Evolutionary conservation across 345 rosid species (phyloP).

Genomic region (Viola odorata): DNA sequence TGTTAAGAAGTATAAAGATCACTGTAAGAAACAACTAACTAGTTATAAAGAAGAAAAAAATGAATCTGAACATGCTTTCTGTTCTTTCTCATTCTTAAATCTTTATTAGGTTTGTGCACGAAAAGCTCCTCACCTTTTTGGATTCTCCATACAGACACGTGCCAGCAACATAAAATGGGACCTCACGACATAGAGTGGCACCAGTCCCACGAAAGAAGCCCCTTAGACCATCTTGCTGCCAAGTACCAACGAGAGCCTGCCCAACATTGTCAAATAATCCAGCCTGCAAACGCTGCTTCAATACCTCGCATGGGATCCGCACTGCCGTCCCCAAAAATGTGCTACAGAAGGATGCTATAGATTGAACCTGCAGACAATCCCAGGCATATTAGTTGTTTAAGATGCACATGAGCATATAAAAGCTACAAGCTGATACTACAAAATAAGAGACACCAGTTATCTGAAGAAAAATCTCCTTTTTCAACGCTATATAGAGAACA

Average conservation of each 20-base stretch:
- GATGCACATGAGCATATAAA: neutral
- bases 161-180: constrained; percentile 95
- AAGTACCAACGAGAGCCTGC: constrained; percentile 82
- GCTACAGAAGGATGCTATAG: constrained; percentile 89
- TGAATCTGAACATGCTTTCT: no score
- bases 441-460: no score
- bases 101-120: no score
- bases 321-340: constrained; percentile 90
- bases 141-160: constrained; percentile 89
- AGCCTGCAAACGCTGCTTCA: constrained; percentile 96
- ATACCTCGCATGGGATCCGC: constrained; percentile 93
- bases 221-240: constrained; percentile 85
- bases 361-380: constrained; percentile 63
- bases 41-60: no score
- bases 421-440: neutral
- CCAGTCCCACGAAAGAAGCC: constrained; percentile 99
- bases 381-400: neutral
- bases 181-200: constrained; percentile 94
- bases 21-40: no score
- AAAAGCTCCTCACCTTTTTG: constrained; percentile 87
- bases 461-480: no score
- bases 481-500: no score
- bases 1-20: no score
- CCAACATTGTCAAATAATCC: constrained; percentile 84
- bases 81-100: no score